Percentiles rank a stretch among this genome's conserved stretches.
Evolutionary conservation across 1,284 basidiomycete species (phyloP).

Genomic region (Peniophora sp.): DNA sequence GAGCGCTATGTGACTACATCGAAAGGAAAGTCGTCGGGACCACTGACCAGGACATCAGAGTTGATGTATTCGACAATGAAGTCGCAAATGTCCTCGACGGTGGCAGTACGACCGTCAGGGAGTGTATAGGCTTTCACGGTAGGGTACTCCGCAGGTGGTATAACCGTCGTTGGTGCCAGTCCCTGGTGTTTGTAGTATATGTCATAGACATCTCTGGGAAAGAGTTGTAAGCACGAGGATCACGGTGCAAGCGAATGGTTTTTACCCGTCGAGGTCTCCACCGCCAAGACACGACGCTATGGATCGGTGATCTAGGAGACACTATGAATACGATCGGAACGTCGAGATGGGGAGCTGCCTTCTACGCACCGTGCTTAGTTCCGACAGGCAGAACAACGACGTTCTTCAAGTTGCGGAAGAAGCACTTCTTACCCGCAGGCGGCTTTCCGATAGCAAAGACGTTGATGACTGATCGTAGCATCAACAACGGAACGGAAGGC

Average conservation of each 20-base stretch:
- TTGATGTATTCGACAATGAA: constrained; percentile 81
- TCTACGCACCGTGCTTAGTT: constrained; percentile 29
- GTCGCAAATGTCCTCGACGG: constrained; percentile 68
- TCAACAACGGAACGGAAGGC: neutral
- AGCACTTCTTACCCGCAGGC: constrained; percentile 44
- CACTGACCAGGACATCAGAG: constrained; percentile 62
- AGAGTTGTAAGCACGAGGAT: neutral
- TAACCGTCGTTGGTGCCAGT: constrained; percentile 41
- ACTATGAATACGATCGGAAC: neutral
- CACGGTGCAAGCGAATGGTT: too few species aligned
- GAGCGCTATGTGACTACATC: neutral
- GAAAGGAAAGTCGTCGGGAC: neutral
- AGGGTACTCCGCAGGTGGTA: constrained; percentile 48
- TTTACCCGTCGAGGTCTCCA: constrained; percentile 69
- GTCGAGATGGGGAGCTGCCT: neutral
- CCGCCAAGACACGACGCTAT: constrained; percentile 63
- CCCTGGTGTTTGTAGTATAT: constrained; percentile 30
- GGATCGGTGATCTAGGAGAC: constrained; percentile 44
- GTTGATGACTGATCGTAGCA: constrained; percentile 43
- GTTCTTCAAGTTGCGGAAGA: constrained; percentile 59
- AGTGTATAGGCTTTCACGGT: constrained; percentile 20
- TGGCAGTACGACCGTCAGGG: constrained; percentile 46
- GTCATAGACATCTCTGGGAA: constrained; percentile 26
- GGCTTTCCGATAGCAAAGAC: constrained; percentile 67
- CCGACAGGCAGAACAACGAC: constrained; percentile 66